These are phyloP conservation scores for Colletotrichum kahawae DNA, from an alignment of 2,329 filamentous ascomycete genomes.

Conservation along the genomic window DNA sequence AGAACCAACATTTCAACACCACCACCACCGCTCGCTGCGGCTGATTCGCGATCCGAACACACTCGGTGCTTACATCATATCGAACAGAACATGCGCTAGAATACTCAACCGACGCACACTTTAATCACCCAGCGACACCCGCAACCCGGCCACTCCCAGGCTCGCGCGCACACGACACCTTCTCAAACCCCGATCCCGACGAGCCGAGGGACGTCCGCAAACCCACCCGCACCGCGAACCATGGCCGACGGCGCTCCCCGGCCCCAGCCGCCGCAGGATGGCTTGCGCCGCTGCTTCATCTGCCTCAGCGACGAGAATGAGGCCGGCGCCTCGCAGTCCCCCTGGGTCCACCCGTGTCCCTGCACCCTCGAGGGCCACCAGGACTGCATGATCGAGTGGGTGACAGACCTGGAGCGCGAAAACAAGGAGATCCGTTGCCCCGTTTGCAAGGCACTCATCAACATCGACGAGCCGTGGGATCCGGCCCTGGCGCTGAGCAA, in stretches of 20 bases:
- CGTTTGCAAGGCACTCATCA: constrained; percentile 85
- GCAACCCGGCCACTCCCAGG: background rate
- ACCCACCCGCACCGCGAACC: background rate
- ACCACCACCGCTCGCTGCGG: background rate
- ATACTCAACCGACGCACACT: background rate
- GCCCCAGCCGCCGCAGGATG: background rate
- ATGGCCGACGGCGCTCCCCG: background rate
- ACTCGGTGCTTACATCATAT: background rate
- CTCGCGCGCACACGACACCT: background rate
- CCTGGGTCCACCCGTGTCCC: constrained; percentile 88
- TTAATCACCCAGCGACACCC: background rate
- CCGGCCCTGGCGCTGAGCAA: constrained; percentile 72
- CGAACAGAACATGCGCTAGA: background rate
- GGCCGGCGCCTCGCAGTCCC: constrained; percentile 44
- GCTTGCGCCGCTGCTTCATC: constrained; percentile 61
- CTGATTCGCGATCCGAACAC: background rate
- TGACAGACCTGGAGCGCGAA: constrained; percentile 81
- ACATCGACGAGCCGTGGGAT: constrained; percentile 76
- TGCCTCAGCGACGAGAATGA: constrained; percentile 64
- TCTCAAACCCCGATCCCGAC: background rate
- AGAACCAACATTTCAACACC: background rate
- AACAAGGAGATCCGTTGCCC: constrained; percentile 78
- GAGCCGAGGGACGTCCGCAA: background rate
- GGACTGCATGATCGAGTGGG: constrained; percentile 87
- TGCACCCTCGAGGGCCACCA: constrained; percentile 93